A percentile compares a stretch with the other conserved stretches of the same genome.
Evolutionary conservation across 2,329 filamentous ascomycete genomes (phyloP).

Genomic region (Penicillium sp.): DNA sequence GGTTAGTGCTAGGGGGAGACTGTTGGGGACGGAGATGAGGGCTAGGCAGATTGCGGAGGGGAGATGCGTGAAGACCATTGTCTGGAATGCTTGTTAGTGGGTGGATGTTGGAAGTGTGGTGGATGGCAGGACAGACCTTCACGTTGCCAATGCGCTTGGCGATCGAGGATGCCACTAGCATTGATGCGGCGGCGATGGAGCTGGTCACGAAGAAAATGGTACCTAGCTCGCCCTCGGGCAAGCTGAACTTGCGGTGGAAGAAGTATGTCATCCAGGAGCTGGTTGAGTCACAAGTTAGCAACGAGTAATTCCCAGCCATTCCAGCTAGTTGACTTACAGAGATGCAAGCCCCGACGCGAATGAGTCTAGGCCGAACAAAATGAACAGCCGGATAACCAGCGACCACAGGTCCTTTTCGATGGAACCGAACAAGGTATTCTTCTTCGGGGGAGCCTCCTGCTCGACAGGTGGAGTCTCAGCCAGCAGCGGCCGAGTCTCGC

Average conservation of each 20-base stretch:
- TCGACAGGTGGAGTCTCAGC: conserved; percentile 14
- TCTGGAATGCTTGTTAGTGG: conserved; percentile 45
- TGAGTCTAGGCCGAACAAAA: conserved; percentile 68
- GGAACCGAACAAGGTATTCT: conserved; percentile 52
- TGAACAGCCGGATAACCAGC: conserved; percentile 55
- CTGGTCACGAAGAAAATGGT: conserved; percentile 55
- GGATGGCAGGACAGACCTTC: conserved; percentile 34
- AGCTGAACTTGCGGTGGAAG: conserved; percentile 56
- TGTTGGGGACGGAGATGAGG: conserved; percentile 61
- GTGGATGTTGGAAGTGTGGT: not conserved
- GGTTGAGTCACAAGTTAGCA: not conserved
- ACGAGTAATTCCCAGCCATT: not conserved
- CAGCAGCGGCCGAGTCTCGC: conserved; percentile 42
- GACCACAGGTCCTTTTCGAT: conserved; percentile 54
- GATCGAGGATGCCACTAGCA: conserved; percentile 60
- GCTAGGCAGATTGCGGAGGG: conserved; percentile 67
- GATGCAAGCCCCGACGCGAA: conserved; percentile 71
- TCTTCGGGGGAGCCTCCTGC: conserved; percentile 19
- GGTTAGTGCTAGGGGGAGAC: conserved; percentile 56
- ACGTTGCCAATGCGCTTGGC: conserved; percentile 63
- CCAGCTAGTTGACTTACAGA: conserved; percentile 46
- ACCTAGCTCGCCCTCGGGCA: conserved; percentile 56
- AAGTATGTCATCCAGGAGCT: conserved; percentile 58
- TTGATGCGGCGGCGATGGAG: conserved; percentile 45
- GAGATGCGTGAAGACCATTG: conserved; percentile 75